A percentile compares a stretch with the other conserved stretches of the same genome.
These are phyloP conservation scores for Rhododendron ferrugineum DNA, from an alignment of 148 eudicot species.

Conservation along the genomic window DNA sequence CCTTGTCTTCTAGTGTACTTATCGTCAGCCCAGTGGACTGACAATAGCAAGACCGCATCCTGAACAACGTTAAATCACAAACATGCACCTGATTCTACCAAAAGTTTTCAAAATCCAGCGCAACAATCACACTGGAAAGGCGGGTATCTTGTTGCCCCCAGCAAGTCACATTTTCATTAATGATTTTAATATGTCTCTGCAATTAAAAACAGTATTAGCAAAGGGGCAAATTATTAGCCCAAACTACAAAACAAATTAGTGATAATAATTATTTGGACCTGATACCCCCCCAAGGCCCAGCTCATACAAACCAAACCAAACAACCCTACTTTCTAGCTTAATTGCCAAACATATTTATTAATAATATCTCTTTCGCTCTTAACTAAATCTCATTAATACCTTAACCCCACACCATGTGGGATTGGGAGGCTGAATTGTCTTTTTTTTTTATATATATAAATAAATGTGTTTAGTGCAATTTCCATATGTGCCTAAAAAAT, in stretches of 20 bases:
- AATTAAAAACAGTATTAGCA: not conserved
- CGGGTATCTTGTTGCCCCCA: not conserved
- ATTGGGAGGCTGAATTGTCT: not conserved
- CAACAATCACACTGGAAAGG: not conserved
- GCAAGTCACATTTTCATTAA: not conserved
- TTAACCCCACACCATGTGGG: not conserved
- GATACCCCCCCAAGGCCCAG: not conserved
- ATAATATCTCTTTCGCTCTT: not conserved
- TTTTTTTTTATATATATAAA: not conserved
- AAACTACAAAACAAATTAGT: not conserved
- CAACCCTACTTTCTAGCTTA: not conserved
- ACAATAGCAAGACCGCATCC: no score
- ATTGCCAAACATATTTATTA: not conserved
- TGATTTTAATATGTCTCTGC: not conserved
- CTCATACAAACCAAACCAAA: not conserved
- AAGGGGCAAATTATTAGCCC: not conserved
- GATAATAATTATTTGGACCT: not conserved
- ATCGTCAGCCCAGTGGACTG: no score
- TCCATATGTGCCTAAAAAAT: not conserved
- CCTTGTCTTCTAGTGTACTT: no score
- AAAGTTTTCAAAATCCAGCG: not conserved
- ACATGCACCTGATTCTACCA: not conserved
- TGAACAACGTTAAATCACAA: not conserved
- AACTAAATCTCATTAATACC: not conserved
- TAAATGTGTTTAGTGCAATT: not conserved